Evolutionary conservation across 352 stramenopile species (phyloP).

Genomic region (Phytophthora fragariae): DNA sequence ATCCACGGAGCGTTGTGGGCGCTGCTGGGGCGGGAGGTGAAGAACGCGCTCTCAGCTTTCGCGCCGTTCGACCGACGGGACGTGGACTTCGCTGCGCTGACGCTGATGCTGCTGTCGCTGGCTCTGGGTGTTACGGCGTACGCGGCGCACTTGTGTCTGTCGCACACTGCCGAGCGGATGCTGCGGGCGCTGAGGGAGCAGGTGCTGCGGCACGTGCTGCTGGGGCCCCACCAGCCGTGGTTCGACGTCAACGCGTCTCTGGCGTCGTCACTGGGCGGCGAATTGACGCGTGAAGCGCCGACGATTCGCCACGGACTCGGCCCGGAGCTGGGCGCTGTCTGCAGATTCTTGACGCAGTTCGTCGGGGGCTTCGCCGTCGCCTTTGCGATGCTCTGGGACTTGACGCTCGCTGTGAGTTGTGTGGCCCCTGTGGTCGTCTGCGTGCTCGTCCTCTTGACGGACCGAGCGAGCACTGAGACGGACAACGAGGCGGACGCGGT

Average conservation of each 20-base stretch:
- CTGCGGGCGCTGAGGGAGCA: conserved; percentile 30
- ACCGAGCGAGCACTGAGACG: not conserved
- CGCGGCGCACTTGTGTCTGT: conserved; percentile 34
- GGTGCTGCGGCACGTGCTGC: conserved; percentile 29
- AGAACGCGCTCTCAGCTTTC: conserved; percentile 20
- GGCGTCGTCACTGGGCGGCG: conserved; percentile 3
- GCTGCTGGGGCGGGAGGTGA: conserved; percentile 9
- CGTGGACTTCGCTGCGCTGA: conserved; percentile 25
- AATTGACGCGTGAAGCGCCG: conserved; percentile 27
- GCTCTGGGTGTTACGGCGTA: conserved; percentile 31
- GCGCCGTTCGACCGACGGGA: conserved; percentile 19
- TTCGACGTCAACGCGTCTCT: conserved; percentile 22
- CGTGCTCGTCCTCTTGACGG: conserved; percentile 3
- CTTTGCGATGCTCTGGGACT: conserved; percentile 33
- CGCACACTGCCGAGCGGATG: conserved; percentile 27
- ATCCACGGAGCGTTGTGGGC: conserved; percentile 34
- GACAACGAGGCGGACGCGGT: conserved; percentile 30
- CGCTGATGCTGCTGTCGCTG: conserved; percentile 30
- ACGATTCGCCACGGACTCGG: conserved; percentile 33
- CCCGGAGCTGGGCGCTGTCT: conserved; percentile 22
- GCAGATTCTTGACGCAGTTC: conserved; percentile 29
- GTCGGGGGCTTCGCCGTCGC: conserved; percentile 22
- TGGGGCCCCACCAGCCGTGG: conserved; percentile 30
- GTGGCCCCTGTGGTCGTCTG: conserved; percentile 16
- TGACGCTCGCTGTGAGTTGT: conserved; percentile 29